These are phyloP conservation scores for Suhomyces canberraensis DNA, from an alignment of 805 yeast genomes.

Conservation along the genomic window DNA sequence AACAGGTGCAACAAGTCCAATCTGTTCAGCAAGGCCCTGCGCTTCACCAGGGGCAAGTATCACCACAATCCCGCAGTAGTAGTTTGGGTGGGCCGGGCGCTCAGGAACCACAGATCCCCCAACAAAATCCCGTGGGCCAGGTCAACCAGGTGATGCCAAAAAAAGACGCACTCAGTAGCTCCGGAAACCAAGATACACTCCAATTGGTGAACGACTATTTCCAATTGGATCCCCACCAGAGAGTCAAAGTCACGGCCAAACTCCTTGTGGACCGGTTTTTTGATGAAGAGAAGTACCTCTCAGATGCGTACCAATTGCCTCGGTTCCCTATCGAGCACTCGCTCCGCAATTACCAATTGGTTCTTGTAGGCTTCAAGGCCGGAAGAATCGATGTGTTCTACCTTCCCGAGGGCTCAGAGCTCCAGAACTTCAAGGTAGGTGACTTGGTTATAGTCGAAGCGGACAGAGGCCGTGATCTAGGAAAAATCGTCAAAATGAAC, in stretches of 20 bases:
- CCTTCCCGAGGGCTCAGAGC: constrained; percentile 20
- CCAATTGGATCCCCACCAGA: constrained; percentile 34
- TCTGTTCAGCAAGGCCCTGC: not conserved
- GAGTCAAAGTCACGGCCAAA: constrained; percentile 34
- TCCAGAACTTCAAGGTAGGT: constrained; percentile 39
- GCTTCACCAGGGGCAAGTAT: not conserved
- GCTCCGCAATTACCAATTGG: constrained; percentile 39
- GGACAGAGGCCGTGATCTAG: constrained; percentile 76
- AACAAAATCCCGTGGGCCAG: not conserved
- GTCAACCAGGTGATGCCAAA: no score
- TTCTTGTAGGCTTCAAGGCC: constrained; percentile 72
- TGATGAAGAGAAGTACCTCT: constrained; percentile 28
- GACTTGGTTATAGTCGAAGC: constrained; percentile 83
- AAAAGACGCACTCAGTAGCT: not conserved
- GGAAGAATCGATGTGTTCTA: constrained; percentile 78
- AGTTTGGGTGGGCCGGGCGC: no score
- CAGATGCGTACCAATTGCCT: constrained; percentile 33
- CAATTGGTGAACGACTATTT: constrained; percentile 32
- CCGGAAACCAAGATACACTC: not conserved
- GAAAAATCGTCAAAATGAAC: constrained; percentile 57
- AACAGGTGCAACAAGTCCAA: not conserved
- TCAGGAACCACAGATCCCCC: not conserved
- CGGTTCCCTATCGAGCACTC: constrained; percentile 19
- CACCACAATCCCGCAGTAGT: not conserved
- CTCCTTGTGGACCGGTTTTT: constrained; percentile 26